Percentiles rank a stretch among this genome's conserved stretches.
Conservation (phyloP, 2,329 filamentous ascomycete species). For the Ilyonectria sp. region DNA sequence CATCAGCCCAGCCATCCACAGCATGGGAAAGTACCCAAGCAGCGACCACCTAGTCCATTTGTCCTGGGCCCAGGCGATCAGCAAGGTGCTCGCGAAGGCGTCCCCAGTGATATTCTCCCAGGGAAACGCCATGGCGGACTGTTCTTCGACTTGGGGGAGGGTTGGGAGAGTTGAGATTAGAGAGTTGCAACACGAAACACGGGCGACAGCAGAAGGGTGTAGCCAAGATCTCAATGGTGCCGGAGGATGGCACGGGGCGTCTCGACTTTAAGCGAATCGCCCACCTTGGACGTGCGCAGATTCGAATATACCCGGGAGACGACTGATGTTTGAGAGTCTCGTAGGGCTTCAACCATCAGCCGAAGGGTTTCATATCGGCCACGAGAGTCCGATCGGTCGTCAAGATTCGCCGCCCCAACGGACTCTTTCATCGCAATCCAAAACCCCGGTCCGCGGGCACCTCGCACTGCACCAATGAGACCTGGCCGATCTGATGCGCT, state of each 20-base stretch:
- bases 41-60: conserved; percentile 52
- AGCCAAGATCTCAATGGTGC: conserved; percentile 11
- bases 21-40: conserved; percentile 50
- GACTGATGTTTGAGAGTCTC: conserved; percentile 37
- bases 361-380: conserved; percentile 6
- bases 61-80: conserved; percentile 37
- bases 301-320: conserved; percentile 32
- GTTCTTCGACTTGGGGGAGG: background rate
- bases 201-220: conserved; percentile 32
- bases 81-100: conserved; percentile 44
- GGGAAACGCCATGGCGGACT: conserved; percentile 40
- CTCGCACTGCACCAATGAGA: conserved; percentile 9
- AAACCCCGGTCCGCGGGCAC: conserved; percentile 34
- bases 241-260: conserved; percentile 36
- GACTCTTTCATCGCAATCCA: conserved; percentile 33
- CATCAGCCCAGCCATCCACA: conserved; percentile 55
- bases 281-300: conserved; percentile 29
- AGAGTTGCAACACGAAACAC: conserved; percentile 23
- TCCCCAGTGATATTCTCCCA: conserved; percentile 44
- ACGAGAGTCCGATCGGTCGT: conserved; percentile 32
- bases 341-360: background rate
- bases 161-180: background rate
- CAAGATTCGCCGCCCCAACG: conserved; percentile 43
- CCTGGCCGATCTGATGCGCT: conserved; percentile 5
- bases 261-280: conserved; percentile 44